Conservation (phyloP, 1,139 yeast genomes). For the Hanseniaspora gamundiae region DNA sequence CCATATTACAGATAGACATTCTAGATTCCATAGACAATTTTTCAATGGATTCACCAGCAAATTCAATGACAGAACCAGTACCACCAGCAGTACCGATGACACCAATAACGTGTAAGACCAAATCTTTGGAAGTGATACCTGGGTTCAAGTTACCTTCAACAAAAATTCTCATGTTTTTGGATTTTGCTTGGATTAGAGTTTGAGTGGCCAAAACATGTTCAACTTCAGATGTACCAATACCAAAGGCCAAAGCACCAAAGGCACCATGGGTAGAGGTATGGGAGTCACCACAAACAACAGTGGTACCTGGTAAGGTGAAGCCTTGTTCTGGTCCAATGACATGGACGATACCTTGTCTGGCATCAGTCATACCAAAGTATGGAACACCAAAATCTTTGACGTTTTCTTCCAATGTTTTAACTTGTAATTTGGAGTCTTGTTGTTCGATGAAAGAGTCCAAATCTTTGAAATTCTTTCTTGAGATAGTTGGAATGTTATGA, state of each 20-base stretch:
- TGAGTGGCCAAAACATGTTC: constrained; percentile 98
- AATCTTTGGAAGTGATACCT: constrained; percentile 92
- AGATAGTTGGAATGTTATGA: constrained; percentile 90
- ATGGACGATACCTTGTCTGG: constrained; percentile 95
- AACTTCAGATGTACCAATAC: constrained; percentile 97
- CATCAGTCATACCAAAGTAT: constrained; percentile 88
- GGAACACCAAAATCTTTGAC: constrained; percentile 83
- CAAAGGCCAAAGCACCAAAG: constrained; percentile 94
- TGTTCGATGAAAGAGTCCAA: constrained; percentile 78
- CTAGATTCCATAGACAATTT: constrained; percentile 94
- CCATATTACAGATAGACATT: constrained; percentile 98
- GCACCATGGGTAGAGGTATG: constrained; percentile 99
- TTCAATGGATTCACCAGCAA: constrained; percentile 90
- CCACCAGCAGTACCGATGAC: constrained; percentile 99
- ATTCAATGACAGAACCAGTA: constrained; percentile 92
- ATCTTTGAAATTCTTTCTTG: constrained; percentile 63
- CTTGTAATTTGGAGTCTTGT: constrained; percentile 85
- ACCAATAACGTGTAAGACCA: constrained; percentile 88
- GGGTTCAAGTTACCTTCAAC: constrained; percentile 73
- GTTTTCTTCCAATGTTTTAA: constrained; percentile 81
- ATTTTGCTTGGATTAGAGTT: constrained; percentile 85
- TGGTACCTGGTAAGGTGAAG: constrained; percentile 94
- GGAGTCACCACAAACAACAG: constrained; percentile 97
- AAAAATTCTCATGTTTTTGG: constrained; percentile 85
- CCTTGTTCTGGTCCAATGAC: constrained; percentile 99